phyloP scores from a whole-genome alignment of 2,329 filamentous ascomycete species.

The Cucurbitaria berberidis region DNA sequence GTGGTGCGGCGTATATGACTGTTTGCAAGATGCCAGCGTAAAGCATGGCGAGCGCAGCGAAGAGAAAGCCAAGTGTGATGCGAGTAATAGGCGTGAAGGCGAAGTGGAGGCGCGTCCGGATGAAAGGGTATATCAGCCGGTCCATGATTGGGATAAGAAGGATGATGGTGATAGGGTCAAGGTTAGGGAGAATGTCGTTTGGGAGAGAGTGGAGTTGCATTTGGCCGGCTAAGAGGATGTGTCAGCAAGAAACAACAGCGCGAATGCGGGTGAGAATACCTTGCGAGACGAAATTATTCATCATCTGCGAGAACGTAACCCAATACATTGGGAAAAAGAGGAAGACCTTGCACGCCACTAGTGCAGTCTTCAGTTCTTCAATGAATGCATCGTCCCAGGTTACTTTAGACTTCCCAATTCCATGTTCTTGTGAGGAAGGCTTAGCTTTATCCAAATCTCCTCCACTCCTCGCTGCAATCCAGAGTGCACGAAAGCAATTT shows the following conservation, averaged over 20 bases:
- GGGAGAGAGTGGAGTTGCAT: constrained; percentile 56
- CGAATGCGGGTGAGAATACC: constrained; percentile 22
- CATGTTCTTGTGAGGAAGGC: constrained; percentile 57
- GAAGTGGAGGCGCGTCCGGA: constrained; percentile 50
- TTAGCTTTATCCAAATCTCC: constrained; percentile 67
- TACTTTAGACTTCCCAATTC: constrained; percentile 50
- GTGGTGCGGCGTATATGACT: constrained; percentile 60
- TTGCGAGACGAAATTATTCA: constrained; percentile 57
- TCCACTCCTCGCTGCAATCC: constrained; percentile 60
- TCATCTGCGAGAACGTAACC: constrained; percentile 54
- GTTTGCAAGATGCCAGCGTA: constrained; percentile 65
- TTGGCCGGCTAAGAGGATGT: constrained; percentile 46
- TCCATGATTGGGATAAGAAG: constrained; percentile 56
- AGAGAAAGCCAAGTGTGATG: constrained; percentile 60
- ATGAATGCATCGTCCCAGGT: constrained; percentile 74
- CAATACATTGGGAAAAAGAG: constrained; percentile 57
- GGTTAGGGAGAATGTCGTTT: constrained; percentile 57
- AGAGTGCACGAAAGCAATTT: constrained; percentile 63
- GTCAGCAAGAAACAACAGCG: background rate
- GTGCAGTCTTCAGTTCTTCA: constrained; percentile 71
- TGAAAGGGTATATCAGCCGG: constrained; percentile 53
- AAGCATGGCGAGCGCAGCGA: constrained; percentile 60
- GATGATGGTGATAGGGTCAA: constrained; percentile 55
- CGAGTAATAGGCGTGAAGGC: constrained; percentile 58
- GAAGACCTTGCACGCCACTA: constrained; percentile 73